Base-by-base conservation (phyloP, 306 rosid species). In the Malus fusca region DNA sequence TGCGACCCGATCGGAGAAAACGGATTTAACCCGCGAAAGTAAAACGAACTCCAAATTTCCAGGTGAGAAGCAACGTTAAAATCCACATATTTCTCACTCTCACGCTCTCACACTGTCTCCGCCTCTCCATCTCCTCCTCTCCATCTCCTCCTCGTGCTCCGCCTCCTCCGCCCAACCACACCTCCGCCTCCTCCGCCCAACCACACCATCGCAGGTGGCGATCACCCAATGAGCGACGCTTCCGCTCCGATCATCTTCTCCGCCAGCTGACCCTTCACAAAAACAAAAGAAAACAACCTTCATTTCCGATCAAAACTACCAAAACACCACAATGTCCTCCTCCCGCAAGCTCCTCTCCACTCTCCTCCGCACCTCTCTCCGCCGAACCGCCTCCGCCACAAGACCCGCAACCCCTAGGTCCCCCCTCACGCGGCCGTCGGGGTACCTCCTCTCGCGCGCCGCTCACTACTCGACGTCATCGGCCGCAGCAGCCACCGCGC, bases 391-490 rank as follows among this genome's bases (percentile, higher is more conserved):
- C 66, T 44, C 72, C 86, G 6, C 48, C 18, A 46, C 67, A 58
- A 11, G 69, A 62, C 55, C 78, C 76, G 0, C 46, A 31, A 22
- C 51, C 68, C 70, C 81, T 75, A 61, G 10, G 48, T 53, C 67
- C 69, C 56, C 31, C 66, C 21, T 53, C 77, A 71, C 87, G 69
- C 40, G 69, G 21, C 82, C 88, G 0, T 8, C 75, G 18, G 96
- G 90, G 1, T 89, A 82, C 76, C 75, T 92, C 12, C 84, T 92
- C 17, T 74, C 79, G 8, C 93, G 96, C 52, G 80, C 85, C 25
- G 82, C 92, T 7, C 81, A 89, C 48, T 89, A 91, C 75, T 72
- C 75, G 55, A 89, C 95, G 17, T 86, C 95, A 1, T 75, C 90
- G 0, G 85, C 93, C 0, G 90, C 95, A 0, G 86, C 88, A 0